Conservation (phyloP, 192 early-diverging fungal species). For the Backusella circina region DNA sequence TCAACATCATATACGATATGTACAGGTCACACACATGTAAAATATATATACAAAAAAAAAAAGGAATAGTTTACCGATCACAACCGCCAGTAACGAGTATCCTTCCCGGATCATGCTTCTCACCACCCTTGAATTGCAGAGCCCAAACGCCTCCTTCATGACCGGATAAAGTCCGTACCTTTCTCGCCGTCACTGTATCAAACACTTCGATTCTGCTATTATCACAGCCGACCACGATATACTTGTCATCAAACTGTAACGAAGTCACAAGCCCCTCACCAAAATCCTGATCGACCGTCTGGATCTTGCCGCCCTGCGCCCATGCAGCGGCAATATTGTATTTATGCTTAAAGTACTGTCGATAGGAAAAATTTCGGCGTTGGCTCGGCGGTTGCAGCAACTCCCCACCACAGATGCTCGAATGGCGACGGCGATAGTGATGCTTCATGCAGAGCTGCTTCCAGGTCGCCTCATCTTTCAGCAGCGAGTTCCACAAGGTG, state of each 20-base stretch:
- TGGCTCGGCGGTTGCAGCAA: conserved; percentile 23
- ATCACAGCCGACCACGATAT: conserved; percentile 95
- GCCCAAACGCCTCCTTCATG: conserved; percentile 98
- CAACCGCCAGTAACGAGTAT: conserved; percentile 92
- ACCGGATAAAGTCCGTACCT: conserved; percentile 74
- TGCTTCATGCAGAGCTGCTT: conserved; percentile 36
- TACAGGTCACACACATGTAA: neutral
- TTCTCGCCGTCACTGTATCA: conserved; percentile 74
- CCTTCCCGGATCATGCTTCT: conserved; percentile 43
- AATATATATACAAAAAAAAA: neutral
- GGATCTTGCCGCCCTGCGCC: conserved; percentile 43
- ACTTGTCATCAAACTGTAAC: conserved; percentile 90
- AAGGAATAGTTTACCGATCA: conserved; percentile 63
- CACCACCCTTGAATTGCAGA: conserved; percentile 60
- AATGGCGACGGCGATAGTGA: conserved; percentile 28
- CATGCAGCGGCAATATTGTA: conserved; percentile 52
- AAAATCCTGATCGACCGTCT: conserved; percentile 51
- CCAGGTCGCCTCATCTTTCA: conserved; percentile 48
- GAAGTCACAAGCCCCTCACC: conserved; percentile 82
- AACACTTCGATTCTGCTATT: conserved; percentile 92
- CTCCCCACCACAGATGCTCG: conserved; percentile 21
- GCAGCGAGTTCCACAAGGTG: conserved; percentile 46
- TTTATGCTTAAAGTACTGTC: conserved; percentile 48
- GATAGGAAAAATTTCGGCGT: conserved; percentile 38
- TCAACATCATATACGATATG: neutral